Evolutionary conservation across 371 early-diverging fungal genomes (phyloP).

Genomic region (Syncephalastrum monosporum): DNA sequence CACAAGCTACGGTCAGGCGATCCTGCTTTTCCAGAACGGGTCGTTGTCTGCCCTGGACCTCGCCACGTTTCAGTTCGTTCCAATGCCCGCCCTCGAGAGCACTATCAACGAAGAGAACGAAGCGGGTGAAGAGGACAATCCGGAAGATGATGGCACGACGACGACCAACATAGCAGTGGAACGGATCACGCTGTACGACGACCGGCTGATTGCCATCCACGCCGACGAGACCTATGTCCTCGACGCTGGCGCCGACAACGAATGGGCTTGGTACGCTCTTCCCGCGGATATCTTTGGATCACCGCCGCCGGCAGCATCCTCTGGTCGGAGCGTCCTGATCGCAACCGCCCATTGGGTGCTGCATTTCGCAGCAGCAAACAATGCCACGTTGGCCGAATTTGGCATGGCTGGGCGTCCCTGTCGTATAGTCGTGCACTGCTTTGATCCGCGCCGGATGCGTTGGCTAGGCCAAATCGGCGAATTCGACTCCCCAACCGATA

Average conservation of each 20-base stretch:
- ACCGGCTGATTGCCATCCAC: conserved; percentile 9
- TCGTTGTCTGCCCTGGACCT: conserved; percentile 1
- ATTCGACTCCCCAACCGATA: conserved; percentile 6
- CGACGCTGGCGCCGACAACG: conserved; percentile 7
- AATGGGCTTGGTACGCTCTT: conserved; percentile 11
- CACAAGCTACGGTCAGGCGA: conserved; percentile 22
- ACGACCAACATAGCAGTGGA: too few species aligned
- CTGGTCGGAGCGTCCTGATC: too few species aligned
- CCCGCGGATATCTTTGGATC: conserved; percentile 2
- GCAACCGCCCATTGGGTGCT: conserved; percentile 11
- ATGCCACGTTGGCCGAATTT: too few species aligned
- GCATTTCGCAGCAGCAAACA: conserved; percentile 4
- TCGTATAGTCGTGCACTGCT: conserved; percentile 13
- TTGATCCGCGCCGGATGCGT: conserved; percentile 10
- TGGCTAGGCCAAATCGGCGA: conserved; percentile 11
- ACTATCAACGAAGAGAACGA: too few species aligned
- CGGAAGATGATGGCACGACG: too few species aligned
- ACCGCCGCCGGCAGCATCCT: background rate
- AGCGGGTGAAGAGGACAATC: too few species aligned
- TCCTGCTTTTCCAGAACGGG: conserved; percentile 6
- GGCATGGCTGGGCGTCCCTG: background rate
- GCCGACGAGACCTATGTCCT: conserved; percentile 9
- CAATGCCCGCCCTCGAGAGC: background rate
- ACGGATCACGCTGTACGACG: conserved; percentile 12
- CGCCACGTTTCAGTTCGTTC: conserved; percentile 2